Percentiles rank a stretch among this genome's conserved stretches.
phyloP scores from a whole-genome alignment of 768 basidiomycete species.

The Amanita rubescens region DNA sequence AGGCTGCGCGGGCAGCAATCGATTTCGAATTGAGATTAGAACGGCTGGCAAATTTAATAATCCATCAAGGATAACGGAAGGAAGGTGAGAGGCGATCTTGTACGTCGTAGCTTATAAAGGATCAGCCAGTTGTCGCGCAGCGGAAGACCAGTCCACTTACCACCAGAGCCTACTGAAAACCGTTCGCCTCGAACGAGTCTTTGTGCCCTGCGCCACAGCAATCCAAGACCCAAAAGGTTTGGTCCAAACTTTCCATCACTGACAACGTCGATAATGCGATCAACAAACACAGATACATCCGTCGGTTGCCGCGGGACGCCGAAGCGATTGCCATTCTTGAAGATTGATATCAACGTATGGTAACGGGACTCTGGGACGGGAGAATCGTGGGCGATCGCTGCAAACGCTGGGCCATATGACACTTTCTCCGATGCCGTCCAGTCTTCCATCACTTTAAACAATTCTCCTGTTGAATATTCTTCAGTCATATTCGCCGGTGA shows the following conservation, averaged over 20 bases:
- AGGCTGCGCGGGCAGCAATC: constrained; percentile 46
- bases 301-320: constrained; percentile 45
- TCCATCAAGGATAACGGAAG: constrained; percentile 52
- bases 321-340: constrained; percentile 32
- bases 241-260: constrained; percentile 44
- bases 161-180: constrained; percentile 73
- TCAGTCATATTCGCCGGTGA: background rate
- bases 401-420: constrained; percentile 67
- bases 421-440: constrained; percentile 73
- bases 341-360: constrained; percentile 22
- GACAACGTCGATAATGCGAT: constrained; percentile 51
- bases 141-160: constrained; percentile 30
- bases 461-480: constrained; percentile 8
- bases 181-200: constrained; percentile 62
- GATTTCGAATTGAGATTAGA: constrained; percentile 55
- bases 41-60: constrained; percentile 61
- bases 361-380: constrained; percentile 20
- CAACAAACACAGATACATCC: constrained; percentile 50
- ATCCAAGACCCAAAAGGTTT: constrained; percentile 35
- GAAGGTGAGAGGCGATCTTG: constrained; percentile 61
- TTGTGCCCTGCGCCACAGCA: constrained; percentile 39
- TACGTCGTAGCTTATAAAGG: constrained; percentile 56
- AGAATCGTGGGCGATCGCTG: constrained; percentile 32
- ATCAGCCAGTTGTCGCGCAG: constrained; percentile 4
- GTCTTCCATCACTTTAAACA: constrained; percentile 49